A percentile compares a stretch with the other conserved stretches of the same genome.
phyloP scores from a whole-genome alignment of 106 monocot species.

The Allium cepa region DNA sequence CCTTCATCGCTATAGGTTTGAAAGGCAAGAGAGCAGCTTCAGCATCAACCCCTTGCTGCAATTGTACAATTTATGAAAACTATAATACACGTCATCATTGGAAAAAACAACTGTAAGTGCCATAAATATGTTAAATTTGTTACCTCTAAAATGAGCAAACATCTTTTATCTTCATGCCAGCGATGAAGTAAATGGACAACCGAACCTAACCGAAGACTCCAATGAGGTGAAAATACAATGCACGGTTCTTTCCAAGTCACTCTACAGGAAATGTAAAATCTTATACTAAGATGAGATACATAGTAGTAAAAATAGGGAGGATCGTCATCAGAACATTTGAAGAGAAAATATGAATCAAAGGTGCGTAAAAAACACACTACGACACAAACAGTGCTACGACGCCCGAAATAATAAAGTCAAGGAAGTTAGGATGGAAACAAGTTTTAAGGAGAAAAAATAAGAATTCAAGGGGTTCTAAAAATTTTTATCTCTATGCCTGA shows the following conservation, averaged over 20 bases:
- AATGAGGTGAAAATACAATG: constrained; percentile 84
- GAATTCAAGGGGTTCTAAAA: not conserved
- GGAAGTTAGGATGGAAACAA: too few species aligned
- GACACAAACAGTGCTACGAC: too few species aligned
- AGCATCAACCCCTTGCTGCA: constrained; percentile 65
- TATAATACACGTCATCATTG: not conserved
- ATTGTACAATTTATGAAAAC: constrained; percentile 3
- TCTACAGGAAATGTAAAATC: not conserved
- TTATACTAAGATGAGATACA: not conserved
- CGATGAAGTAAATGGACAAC: constrained; percentile 70
- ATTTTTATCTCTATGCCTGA: not conserved
- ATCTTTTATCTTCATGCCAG: constrained; percentile 54
- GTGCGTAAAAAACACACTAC: not conserved
- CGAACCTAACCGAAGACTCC: constrained; percentile 83
- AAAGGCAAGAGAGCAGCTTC: constrained; percentile 67
- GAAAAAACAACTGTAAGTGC: not conserved
- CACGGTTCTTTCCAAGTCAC: constrained; percentile 29
- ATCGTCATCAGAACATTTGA: not conserved
- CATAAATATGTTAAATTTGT: not conserved
- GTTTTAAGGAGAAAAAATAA: not conserved
- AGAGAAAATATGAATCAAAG: not conserved
- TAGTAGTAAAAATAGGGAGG: not conserved
- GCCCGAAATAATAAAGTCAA: too few species aligned
- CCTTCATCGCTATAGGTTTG: constrained; percentile 47
- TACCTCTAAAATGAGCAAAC: constrained; percentile 83